Base-by-base conservation (phyloP, 2,329 filamentous ascomycete species). In the Alternaria ethzedia region DNA sequence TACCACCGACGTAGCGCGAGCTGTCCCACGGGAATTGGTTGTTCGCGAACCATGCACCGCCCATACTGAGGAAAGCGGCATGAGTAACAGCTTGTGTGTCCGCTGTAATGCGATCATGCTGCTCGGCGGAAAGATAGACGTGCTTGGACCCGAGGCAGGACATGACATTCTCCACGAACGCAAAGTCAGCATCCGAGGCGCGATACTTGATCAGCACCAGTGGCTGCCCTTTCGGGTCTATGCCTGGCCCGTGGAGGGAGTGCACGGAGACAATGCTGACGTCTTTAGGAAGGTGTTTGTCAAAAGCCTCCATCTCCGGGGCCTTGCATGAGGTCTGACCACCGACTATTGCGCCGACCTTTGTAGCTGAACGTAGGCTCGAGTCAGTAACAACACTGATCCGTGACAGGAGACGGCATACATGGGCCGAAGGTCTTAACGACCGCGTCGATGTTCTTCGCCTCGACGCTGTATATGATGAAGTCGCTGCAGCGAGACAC, bases 251-350 rank as follows among this genome's bases (percentile, higher is more conserved):
- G 81, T 99, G 96, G 15, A 99, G 89, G 23, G 96, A 98, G 84
- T 99, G 96, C 80, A 94, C 97, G 5, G 94, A 97, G 59, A 99
- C 88, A 69, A 99, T 97, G 75, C 96, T 90, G 74, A 97, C 93
- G 80, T 99, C 96, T 36, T 83, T 74, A 1, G 96, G 96, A 17
- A 99, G 88, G 81, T 97, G 88, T 70, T 89, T 89, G 74, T 98
- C 95, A 73, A 99, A 97, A 4, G 96, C 95, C 36, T 89, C 89
- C 75, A 99, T 96, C 81, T 99, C 96, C 20, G 96, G 96, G 52
- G 93, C 94, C 82, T 99, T 99, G 86, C 96, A 99, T 1, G 96
- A 98, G 1, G 96, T 99, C 80, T 99, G 96, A 9, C 96, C 96
- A 63, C 96, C 96, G 21, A 99, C 96, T 66, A 99, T 96, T 69